These are phyloP conservation scores for Usnea hakonensis DNA, from an alignment of 495 filamentous ascomycete genomes.

Conservation along the genomic window DNA sequence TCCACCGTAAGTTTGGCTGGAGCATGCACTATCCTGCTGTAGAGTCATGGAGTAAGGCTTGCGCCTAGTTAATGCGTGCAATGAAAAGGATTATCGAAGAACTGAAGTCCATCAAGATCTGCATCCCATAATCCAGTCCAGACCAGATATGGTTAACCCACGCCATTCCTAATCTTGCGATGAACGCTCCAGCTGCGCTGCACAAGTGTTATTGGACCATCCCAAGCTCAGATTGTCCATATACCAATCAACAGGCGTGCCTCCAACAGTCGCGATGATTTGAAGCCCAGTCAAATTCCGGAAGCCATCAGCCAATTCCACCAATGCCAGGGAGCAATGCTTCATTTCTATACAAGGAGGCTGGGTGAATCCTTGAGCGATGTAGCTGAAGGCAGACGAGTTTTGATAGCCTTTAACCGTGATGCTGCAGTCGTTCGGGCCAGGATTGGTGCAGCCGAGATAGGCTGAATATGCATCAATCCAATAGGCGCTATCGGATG, in stretches of 20 bases:
- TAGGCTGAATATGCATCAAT: slow-evolving; percentile 35
- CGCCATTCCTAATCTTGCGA: slow-evolving; percentile 12
- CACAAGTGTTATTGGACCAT: slow-evolving; percentile 41
- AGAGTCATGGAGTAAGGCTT: neutral
- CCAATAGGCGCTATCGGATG: slow-evolving; percentile 35
- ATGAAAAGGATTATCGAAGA: neutral
- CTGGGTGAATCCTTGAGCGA: slow-evolving; percentile 29
- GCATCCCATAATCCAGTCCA: neutral
- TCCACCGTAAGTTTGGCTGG: neutral
- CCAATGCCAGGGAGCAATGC: slow-evolving; percentile 31
- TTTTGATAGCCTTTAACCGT: slow-evolving; percentile 32
- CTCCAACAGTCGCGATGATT: slow-evolving; percentile 33
- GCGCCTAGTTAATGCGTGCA: neutral
- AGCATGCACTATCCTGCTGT: neutral
- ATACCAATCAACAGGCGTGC: slow-evolving; percentile 30
- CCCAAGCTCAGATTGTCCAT: slow-evolving; percentile 35
- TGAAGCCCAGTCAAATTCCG: slow-evolving; percentile 34
- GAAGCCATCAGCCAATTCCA: slow-evolving; percentile 31
- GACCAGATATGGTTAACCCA: no score
- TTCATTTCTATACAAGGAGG: slow-evolving; percentile 29
- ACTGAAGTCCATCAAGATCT: neutral
- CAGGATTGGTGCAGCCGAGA: slow-evolving; percentile 37
- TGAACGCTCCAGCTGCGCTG: slow-evolving; percentile 25
- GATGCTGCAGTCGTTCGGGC: slow-evolving; percentile 31
- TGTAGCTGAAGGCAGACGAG: slow-evolving; percentile 17